phyloP scores from a whole-genome alignment of 495 filamentous ascomycete genomes.

The Terfezia claveryi region DNA sequence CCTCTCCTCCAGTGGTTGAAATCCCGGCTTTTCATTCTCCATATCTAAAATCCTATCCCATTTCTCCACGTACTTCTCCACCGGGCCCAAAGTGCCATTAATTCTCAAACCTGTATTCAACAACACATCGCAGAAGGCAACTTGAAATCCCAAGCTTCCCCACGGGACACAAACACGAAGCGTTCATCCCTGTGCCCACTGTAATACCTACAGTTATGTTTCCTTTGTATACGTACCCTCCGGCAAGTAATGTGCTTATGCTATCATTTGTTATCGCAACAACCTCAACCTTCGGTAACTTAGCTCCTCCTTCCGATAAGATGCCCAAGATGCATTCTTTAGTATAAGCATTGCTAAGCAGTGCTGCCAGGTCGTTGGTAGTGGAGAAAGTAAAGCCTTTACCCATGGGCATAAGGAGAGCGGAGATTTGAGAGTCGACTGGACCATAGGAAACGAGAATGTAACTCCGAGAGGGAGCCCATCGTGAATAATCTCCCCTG shows the following conservation, averaged over 20 bases:
- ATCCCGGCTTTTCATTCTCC: conserved; percentile 48
- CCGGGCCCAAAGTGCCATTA: conserved; percentile 42
- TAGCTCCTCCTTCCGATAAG: conserved; percentile 20
- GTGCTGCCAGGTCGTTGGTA: conserved; percentile 45
- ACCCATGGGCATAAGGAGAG: conserved; percentile 67
- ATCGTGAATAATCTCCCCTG: conserved; percentile 26
- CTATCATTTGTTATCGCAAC: conserved; percentile 64
- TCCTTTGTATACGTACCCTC: conserved; percentile 39
- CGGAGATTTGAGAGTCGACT: conserved; percentile 51
- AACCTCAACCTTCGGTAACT: conserved; percentile 44
- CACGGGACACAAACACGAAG: conserved; percentile 48
- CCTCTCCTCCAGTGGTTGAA: conserved; percentile 79
- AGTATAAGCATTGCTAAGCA: conserved; percentile 44
- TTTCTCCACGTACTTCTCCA: conserved; percentile 42
- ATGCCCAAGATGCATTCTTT: conserved; percentile 20
- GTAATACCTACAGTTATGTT: conserved; percentile 55
- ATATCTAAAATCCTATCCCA: conserved; percentile 49
- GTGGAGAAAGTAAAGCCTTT: conserved; percentile 60
- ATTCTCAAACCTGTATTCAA: conserved; percentile 82
- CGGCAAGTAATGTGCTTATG: conserved; percentile 55
- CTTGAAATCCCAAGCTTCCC: conserved; percentile 41
- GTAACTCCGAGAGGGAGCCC: conserved; percentile 56
- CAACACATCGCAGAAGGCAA: too few relatives aligned
- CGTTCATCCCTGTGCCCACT: conserved; percentile 65
- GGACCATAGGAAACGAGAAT: conserved; percentile 71